phyloP scores from a whole-genome alignment of 495 filamentous ascomycete species.

The Daldinia grandis region DNA sequence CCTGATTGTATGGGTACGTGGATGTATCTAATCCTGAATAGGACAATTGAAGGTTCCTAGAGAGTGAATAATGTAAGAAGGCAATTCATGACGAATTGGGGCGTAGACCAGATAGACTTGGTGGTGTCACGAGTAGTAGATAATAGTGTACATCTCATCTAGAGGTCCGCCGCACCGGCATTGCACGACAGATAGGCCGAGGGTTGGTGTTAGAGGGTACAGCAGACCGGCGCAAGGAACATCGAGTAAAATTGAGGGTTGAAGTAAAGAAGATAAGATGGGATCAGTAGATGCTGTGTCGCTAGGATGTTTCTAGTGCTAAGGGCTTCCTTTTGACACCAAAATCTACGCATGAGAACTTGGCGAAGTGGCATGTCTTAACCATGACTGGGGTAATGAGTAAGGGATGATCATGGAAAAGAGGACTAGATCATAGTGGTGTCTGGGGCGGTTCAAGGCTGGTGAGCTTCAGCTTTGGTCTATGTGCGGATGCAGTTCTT shows the following conservation, averaged over 20 bases:
- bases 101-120: constrained; percentile 10
- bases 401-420: constrained; percentile 24
- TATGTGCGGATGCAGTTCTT: neutral
- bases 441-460: constrained; percentile 36
- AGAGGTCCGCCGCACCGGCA: constrained; percentile 26
- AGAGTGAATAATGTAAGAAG: constrained; percentile 4
- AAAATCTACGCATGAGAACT: constrained; percentile 17
- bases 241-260: constrained; percentile 31
- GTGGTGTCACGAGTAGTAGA: constrained; percentile 21
- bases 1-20: neutral
- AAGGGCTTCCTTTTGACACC: constrained; percentile 27
- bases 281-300: constrained; percentile 25
- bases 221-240: constrained; percentile 19
- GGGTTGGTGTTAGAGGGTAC: constrained; percentile 34
- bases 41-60: neutral
- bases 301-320: constrained; percentile 12
- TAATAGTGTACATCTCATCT: constrained; percentile 23
- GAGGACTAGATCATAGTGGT: constrained; percentile 29
- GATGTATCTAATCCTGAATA: neutral
- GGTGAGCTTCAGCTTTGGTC: constrained; percentile 24
- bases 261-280: constrained; percentile 18
- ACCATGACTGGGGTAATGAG: constrained; percentile 22
- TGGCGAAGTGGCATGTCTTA: constrained; percentile 33
- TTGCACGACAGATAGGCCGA: constrained; percentile 28
- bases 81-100: constrained; percentile 5